Conservation (phyloP, 371 early-diverging fungal genomes). For the Amoeboradix gromovi region DNA sequence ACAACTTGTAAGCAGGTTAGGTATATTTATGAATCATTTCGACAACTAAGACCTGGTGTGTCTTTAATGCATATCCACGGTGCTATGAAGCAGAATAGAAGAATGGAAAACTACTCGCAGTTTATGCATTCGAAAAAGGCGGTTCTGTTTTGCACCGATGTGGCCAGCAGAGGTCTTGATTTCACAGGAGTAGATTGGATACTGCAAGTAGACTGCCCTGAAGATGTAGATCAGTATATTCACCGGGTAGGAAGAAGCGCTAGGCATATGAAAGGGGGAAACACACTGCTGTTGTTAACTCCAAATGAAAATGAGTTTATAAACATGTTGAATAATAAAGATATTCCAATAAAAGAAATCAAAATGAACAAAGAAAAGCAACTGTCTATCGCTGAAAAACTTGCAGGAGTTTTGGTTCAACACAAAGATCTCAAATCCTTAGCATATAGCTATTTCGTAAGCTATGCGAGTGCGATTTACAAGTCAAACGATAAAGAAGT, state of each 20-base stretch:
- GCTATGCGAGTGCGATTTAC: too few relatives aligned
- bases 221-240: constrained; percentile 64
- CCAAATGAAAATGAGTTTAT: constrained; percentile 65
- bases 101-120: constrained; percentile 35
- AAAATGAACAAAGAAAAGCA: too few relatives aligned
- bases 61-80: constrained; percentile 61
- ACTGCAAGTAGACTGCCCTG: constrained; percentile 91
- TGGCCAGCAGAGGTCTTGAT: constrained; percentile 94
- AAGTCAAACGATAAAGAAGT: too few relatives aligned
- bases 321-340: constrained; percentile 33
- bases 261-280: constrained; percentile 55
- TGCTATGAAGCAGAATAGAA: constrained; percentile 39
- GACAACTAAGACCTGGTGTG: constrained; percentile 47
- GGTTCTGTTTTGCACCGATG: constrained; percentile 79
- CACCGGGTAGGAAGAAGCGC: constrained; percentile 98
- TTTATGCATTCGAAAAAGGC: constrained; percentile 36
- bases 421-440: too few relatives aligned
- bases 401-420: too few relatives aligned
- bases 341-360: constrained; percentile 57
- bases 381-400: too few relatives aligned
- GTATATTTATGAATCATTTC: constrained; percentile 70
- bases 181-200: constrained; percentile 66
- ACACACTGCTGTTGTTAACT: constrained; percentile 44
- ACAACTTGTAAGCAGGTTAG: constrained; percentile 72
- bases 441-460: too few relatives aligned